Evolutionary conservation across 176 grass and related monocot species (phyloP).

Genomic region (Triticum timopheevii): DNA sequence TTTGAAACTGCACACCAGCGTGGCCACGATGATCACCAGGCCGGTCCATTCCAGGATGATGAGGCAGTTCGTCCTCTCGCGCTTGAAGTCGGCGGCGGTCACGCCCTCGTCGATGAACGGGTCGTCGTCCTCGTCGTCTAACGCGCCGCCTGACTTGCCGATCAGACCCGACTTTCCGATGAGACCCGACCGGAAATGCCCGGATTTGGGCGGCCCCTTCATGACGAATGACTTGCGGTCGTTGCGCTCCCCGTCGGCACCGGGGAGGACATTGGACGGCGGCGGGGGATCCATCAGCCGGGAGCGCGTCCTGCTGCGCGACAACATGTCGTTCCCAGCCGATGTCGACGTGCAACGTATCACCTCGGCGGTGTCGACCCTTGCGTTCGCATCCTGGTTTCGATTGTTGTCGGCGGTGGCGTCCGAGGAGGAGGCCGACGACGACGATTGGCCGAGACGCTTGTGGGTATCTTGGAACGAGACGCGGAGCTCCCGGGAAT

Average conservation of each 20-base stretch:
- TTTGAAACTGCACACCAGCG: constrained; percentile 64
- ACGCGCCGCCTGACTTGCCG: constrained; percentile 37
- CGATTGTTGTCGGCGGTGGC: neutral
- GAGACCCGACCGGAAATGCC: constrained; percentile 50
- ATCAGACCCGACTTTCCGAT: constrained; percentile 51
- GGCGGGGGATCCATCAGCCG: constrained; percentile 71
- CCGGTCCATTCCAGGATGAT: constrained; percentile 71
- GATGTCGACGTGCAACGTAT: constrained; percentile 73
- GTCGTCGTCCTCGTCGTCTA: constrained; percentile 84
- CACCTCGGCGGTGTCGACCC: constrained; percentile 41
- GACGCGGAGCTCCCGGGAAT: constrained; percentile 59
- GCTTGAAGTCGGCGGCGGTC: constrained; percentile 53
- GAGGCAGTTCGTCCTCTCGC: constrained; percentile 43
- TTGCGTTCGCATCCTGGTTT: constrained; percentile 1
- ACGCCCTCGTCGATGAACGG: constrained; percentile 74
- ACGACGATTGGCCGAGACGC: constrained; percentile 25
- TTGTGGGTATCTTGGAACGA: constrained; percentile 55
- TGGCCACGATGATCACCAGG: constrained; percentile 75
- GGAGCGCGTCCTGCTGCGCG: constrained; percentile 66
- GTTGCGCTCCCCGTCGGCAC: neutral
- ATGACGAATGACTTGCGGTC: constrained; percentile 42
- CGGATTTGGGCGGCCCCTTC: constrained; percentile 48
- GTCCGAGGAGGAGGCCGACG: constrained; percentile 46
- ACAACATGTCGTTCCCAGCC: constrained; percentile 25
- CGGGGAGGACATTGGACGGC: neutral